Base-by-base conservation (phyloP, 2,329 filamentous ascomycete genomes). In the Paracoccidioides brasiliensis region DNA sequence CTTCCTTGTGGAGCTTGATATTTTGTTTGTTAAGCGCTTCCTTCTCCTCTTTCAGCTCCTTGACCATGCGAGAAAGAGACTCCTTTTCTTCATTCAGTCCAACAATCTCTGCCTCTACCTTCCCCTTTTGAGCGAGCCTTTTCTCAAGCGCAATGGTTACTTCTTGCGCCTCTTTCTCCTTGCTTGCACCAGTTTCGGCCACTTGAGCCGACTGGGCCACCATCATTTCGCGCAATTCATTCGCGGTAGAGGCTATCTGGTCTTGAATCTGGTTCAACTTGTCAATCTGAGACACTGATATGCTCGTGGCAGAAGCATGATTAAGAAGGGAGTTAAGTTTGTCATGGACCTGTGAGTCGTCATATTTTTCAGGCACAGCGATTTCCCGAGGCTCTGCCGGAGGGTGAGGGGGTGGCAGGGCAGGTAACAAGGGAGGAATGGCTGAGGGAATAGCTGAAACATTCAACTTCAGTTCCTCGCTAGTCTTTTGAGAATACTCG, bases 201-300 rank as follows among this genome's bases (percentile, higher is more conserved):
- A 88, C 86, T 28, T 86, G 81, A 65, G 84, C 81, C 28, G 83
- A 86, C 68, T 95, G 90, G 2, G 78, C 77, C 2, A 84, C 80
- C 22, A 97, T 80, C 67, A 96, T 95, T 44, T 85, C 81, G 2
- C 86, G 85, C 55, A 98, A 84, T 66, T 94, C 89, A 22, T 83
- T 81, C 0, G 91, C 90, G 1, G 89, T 95, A 57, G 83, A 79
- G 67, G 88, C 82, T 56, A 98, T 89, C 62, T 95, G 87, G 60
- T 86, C 80, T 64, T 96, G 89, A 52, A 97, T 93, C 68, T 90
- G 81, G 62, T 96, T 89, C 4, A 98, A 79, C 30, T 88, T 87
- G 59, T 86, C 85, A 48, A 96, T 80, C 62, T 90, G 88, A 4
- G 79, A 77, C 40, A 88, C 80, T 1, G 86, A 82, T 65, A 88